phyloP scores from a whole-genome alignment of 805 yeast genomes.

The Hanseniaspora jakobsenii region DNA sequence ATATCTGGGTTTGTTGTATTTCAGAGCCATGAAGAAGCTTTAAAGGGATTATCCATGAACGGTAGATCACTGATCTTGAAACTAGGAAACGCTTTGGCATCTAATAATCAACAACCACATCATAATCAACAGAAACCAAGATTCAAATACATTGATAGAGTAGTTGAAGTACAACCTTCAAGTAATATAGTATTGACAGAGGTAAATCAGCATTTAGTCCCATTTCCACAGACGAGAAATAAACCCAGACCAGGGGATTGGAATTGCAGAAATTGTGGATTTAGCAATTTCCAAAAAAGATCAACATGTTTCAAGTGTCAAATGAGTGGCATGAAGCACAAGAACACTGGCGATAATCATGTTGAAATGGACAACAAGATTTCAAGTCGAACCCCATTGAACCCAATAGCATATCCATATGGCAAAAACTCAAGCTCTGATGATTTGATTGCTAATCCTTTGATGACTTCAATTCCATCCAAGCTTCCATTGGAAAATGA shows the following conservation, averaged over 20 bases:
- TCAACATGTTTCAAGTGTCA: conserved; percentile 82
- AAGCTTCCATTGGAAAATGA: too few species aligned
- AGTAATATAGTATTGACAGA: conserved; percentile 63
- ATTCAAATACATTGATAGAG: conserved; percentile 38
- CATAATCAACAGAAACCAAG: conserved; percentile 12
- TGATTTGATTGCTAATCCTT: too few species aligned
- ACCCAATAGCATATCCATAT: conserved; percentile 11
- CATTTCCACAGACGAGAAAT: conserved; percentile 76
- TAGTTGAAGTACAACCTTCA: conserved; percentile 79
- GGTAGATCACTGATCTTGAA: conserved; percentile 40
- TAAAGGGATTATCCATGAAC: conserved; percentile 63
- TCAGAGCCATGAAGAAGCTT: conserved; percentile 74
- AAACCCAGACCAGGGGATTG: conserved; percentile 95
- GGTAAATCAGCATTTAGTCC: conserved; percentile 69
- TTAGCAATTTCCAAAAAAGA: conserved; percentile 85
- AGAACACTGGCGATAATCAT: conserved; percentile 18
- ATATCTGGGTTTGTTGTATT: conserved; percentile 76
- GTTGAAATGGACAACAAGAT: conserved; percentile 16
- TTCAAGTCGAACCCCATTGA: conserved; percentile 10
- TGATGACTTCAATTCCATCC: too few species aligned
- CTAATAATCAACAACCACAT: conserved; percentile 32
- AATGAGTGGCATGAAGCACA: conserved; percentile 17
- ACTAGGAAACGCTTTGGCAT: conserved; percentile 18
- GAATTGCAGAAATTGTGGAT: conserved; percentile 96
- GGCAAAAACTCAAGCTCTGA: conserved; percentile 7